Evolutionary conservation across 768 basidiomycete species (phyloP).

Genomic region (Hericium rajendrae): DNA sequence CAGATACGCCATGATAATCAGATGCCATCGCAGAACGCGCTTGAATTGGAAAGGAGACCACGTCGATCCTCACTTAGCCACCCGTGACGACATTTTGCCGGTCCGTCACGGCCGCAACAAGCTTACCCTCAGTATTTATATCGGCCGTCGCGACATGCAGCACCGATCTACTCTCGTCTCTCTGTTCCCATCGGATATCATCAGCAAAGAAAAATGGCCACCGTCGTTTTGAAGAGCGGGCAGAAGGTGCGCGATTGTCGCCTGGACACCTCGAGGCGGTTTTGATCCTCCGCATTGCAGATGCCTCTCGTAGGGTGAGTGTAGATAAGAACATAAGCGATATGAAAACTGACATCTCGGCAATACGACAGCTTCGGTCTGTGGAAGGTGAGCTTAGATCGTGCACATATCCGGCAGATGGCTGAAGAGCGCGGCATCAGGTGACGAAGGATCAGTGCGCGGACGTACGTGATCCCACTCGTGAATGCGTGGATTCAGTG

Average conservation of each 20-base stretch:
- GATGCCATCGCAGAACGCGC: background rate
- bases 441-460: constrained; percentile 52
- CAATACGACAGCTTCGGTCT: constrained; percentile 44
- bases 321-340: background rate
- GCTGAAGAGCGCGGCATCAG: constrained; percentile 21
- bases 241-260: constrained; percentile 34
- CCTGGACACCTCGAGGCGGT: background rate
- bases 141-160: background rate
- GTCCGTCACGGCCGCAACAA: background rate
- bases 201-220: constrained; percentile 31
- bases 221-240: constrained; percentile 44
- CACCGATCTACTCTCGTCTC: background rate
- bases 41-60: no score
- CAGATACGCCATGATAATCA: background rate
- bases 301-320: constrained; percentile 69
- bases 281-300: constrained; percentile 23
- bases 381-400: constrained; percentile 45
- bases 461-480: constrained; percentile 31
- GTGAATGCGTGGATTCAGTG: background rate
- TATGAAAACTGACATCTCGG: constrained; percentile 5
- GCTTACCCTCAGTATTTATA: background rate
- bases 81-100: background rate
- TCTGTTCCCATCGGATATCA: constrained; percentile 1
- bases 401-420: background rate
- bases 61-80: background rate